Conservation (phyloP, 495 filamentous ascomycete species). For the Echria macrotheca region DNA sequence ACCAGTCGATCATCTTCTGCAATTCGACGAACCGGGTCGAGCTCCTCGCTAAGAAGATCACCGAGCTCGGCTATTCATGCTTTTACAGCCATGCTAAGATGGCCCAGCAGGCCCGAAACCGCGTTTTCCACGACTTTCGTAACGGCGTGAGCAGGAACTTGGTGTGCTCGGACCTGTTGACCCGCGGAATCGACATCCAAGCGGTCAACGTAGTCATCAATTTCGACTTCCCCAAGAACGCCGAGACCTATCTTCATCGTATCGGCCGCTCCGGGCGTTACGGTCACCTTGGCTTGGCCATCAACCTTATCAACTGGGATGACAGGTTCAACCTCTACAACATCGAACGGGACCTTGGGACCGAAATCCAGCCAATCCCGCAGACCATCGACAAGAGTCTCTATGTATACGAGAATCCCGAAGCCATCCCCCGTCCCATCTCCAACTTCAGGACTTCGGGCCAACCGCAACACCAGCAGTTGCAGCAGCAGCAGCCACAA, state of each 20-base stretch:
- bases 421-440: constrained; percentile 79
- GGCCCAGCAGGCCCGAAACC: constrained; percentile 95
- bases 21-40: constrained; percentile 99
- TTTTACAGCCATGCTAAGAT: constrained; percentile 99
- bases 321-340: constrained; percentile 98
- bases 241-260: constrained; percentile 97
- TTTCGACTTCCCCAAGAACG: constrained; percentile 99
- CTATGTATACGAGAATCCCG: constrained; percentile 95
- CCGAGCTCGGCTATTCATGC: constrained; percentile 96
- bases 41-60: constrained; percentile 97
- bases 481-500: constrained; percentile 13
- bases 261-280: constrained; percentile 97
- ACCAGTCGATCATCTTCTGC: constrained; percentile 99
- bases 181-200: constrained; percentile 98
- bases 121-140: constrained; percentile 98
- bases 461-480: constrained; percentile 24
- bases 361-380: constrained; percentile 95
- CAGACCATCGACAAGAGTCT: constrained; percentile 93
- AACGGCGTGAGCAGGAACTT: constrained; percentile 97
- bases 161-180: constrained; percentile 95
- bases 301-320: constrained; percentile 99
- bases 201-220: constrained; percentile 99
- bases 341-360: constrained; percentile 94
- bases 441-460: constrained; percentile 37
- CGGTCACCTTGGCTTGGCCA: constrained; percentile 93